Conservation (phyloP, 1,284 basidiomycete species). For the Fomitopsis palustris region DNA sequence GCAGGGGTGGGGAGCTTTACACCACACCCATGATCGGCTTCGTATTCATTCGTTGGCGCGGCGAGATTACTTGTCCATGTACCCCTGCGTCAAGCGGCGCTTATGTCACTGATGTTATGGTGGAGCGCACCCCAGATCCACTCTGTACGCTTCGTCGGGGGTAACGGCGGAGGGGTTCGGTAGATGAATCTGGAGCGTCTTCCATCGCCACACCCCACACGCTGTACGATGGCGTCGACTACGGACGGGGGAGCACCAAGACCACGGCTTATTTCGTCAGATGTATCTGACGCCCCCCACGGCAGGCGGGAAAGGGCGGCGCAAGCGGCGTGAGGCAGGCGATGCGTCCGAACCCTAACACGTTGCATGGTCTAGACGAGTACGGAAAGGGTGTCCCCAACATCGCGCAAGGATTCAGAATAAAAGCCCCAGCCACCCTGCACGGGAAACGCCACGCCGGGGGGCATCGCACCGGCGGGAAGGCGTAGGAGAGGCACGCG, state of each 20-base stretch:
- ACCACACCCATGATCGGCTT: background rate
- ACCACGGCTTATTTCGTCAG: background rate
- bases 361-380: background rate
- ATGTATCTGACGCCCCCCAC: background rate
- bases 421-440: background rate
- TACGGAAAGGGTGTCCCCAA: background rate
- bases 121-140: background rate
- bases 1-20: background rate
- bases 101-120: background rate
- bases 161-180: background rate
- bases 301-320: background rate
- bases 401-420: background rate
- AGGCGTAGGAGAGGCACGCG: background rate
- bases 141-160: background rate
- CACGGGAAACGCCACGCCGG: background rate
- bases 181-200: background rate
- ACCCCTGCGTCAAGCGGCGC: background rate
- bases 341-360: background rate
- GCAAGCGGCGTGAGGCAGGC: background rate
- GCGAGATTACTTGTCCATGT: background rate
- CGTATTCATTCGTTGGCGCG: background rate
- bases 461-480: background rate
- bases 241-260: background rate
- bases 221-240: background rate
- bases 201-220: background rate